These are phyloP conservation scores for Cicer judaicum DNA, from an alignment of 306 rosid genomes.

Conservation along the genomic window DNA sequence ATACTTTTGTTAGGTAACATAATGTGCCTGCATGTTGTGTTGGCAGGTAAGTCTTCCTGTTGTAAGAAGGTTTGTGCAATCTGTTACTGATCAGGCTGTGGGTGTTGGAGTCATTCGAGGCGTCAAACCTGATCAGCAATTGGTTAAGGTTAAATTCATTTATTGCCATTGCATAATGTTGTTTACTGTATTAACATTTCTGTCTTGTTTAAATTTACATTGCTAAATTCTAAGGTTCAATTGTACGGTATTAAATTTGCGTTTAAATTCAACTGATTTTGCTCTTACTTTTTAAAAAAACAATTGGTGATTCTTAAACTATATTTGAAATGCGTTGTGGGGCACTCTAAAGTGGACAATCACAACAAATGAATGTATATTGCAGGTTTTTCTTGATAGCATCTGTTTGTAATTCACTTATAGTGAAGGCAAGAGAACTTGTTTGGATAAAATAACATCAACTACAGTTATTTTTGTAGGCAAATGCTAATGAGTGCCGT, in stretches of 20 bases:
- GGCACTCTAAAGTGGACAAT: slow-evolving; percentile 3
- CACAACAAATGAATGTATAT: neutral
- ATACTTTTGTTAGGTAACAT: neutral
- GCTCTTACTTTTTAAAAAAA: neutral
- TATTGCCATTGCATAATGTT: neutral
- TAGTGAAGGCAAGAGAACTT: slow-evolving; percentile 27
- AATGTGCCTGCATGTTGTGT: slow-evolving; percentile 36
- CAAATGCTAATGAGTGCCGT: no score
- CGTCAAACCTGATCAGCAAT: slow-evolving; percentile 91
- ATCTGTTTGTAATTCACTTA: neutral
- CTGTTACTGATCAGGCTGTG: slow-evolving; percentile 87
- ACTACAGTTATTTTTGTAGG: neutral
- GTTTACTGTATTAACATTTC: neutral
- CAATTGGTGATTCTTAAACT: neutral
- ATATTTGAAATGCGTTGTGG: slow-evolving; percentile 22
- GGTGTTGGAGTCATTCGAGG: slow-evolving; percentile 90
- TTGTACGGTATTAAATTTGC: slow-evolving; percentile 14
- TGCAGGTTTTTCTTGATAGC: slow-evolving; percentile 12
- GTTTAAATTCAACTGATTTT: slow-evolving; percentile 6
- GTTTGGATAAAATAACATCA: slow-evolving; percentile 15
- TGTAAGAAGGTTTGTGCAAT: slow-evolving; percentile 94
- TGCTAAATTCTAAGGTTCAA: neutral
- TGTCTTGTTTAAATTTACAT: neutral
- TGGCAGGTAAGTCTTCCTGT: slow-evolving; percentile 98
- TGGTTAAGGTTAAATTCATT: slow-evolving; percentile 73